Percentiles rank a stretch among this genome's conserved stretches.
These are phyloP conservation scores for Salisapilia sapeloensis DNA, from an alignment of 352 stramenopile genomes.

Conservation along the genomic window DNA sequence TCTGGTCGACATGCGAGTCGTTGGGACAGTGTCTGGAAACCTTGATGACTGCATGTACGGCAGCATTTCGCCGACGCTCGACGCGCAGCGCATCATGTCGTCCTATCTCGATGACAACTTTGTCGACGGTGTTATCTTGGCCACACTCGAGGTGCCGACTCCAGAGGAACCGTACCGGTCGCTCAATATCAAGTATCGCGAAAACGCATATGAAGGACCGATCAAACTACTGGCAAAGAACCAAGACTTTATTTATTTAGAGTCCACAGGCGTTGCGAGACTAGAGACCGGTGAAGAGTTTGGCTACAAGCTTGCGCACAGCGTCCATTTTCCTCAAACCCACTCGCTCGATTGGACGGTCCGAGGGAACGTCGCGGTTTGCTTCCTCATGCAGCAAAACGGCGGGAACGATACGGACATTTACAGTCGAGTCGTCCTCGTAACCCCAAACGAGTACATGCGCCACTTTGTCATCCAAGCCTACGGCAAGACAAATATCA, in stretches of 20 bases:
- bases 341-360: constrained; percentile 11
- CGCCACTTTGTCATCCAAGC: constrained; percentile 15
- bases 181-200: constrained; percentile 13
- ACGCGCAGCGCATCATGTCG: constrained; percentile 14
- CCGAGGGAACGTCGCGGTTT: constrained; percentile 31
- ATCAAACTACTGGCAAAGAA: no score
- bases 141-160: constrained; percentile 20
- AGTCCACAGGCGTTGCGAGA: constrained; percentile 17
- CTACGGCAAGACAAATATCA: constrained; percentile 9
- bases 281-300: constrained; percentile 27
- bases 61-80: constrained; percentile 10
- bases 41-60: constrained; percentile 28
- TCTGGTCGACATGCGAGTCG: no score
- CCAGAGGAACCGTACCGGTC: constrained; percentile 19
- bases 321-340: constrained; percentile 32
- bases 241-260: constrained; percentile 25
- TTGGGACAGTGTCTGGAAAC: constrained; percentile 11
- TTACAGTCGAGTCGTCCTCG: constrained; percentile 21
- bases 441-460: constrained; percentile 18
- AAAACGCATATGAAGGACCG: no score
- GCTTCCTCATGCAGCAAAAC: constrained; percentile 26
- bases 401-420: constrained; percentile 6
- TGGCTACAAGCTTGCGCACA: constrained; percentile 44
- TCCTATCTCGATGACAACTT: constrained; percentile 25
- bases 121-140: constrained; percentile 21